Evolutionary conservation across 2,329 filamentous ascomycete species (phyloP), one percentile per base, ranked within the genome.

Genomic region (Pseudogymnoascus sp.): DNA sequence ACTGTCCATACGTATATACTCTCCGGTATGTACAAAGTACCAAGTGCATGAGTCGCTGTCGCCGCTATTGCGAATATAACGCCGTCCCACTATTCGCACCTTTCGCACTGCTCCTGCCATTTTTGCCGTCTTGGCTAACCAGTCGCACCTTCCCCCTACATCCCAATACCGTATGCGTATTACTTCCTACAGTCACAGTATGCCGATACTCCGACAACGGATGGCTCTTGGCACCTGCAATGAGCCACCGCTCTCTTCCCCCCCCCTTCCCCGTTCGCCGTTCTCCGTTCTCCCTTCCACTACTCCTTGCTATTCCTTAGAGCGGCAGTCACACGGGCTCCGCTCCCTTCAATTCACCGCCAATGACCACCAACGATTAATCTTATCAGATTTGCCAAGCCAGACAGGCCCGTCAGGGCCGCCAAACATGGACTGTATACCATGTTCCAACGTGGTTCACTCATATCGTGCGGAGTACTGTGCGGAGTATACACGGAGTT

Each of bases 161-260:
- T 33, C 5, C 35, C 41, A 44, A 44, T 44, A 27, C 9, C 21
- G 10, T 25, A 44, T 25, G 17, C 21, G 41, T 12, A 44, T 25
- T 27, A 7, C 17, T 27, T 21, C 3, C 21, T 21, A 21, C 21
- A 21, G 21, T 21, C 21, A 21, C 21, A 44, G 12, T 35, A 35
- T 15, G 48, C 48, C 48, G 48, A 55, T 15, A 21, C 48, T 55
- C 29, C 48, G 48, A 55, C 29, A 55, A 55, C 48, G 48, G 48
- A 33, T 21, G 48, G 29, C 15, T 21, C 48, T 55, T 55, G 48
- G 48, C 48, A 55, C 9, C 4, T 33, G 29, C 48, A 17, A 33
- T 33, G 9, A 29, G 48, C 29, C 10, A 15, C 15, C 17, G n/a
- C 48, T 55, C 21, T 31, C 48, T 21, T 33, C 4, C 15, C 12